Evolutionary conservation across 352 stramenopile genomes (phyloP), one percentile per base, ranked within the genome.

Genomic region (Phytophthora lateralis): DNA sequence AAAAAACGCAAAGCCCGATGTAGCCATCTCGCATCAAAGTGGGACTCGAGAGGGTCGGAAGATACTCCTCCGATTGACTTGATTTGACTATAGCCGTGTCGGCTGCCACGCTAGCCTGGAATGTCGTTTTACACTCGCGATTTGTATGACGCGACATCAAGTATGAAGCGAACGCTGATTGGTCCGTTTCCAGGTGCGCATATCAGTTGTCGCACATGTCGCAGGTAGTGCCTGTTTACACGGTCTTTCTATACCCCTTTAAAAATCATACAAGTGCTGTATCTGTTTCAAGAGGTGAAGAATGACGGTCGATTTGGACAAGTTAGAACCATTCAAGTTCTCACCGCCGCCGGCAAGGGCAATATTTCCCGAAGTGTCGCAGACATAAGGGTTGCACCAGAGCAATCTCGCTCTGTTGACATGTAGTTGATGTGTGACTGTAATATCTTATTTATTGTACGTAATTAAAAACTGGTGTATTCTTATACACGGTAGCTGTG

Each of bases 191-290:
- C 32, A 32, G 38, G 0, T 44, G 38, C 38, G 38, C n/a, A 69
- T 51, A 58, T 63, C 53, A 63, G 45, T 45, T 66, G 60, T 63
- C 44, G 11, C 41, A 59, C 47, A 69, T 69, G 61, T 69, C 61
- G 38, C 61, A 69, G 21, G 21, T 24, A 24, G 21, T 24, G 21
- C 3, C 21, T 24, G 21, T 24, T 3, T 3, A 24, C 21, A 24
- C 21, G 1, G 21, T 24, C 21, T 24, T 24, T 24, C 21, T 24
- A 24, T 24, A 30, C 26, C 26, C 26, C 26, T 30, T 49, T 5
- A 17, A 6, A 41, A 38, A 8, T 8, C 26, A 24, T 24, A 24
- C 21, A 24, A 24, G 3, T 24, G 3, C 1, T 24, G 3, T 24
- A 24, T 24, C 21, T 3, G 21, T 24, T 24, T 24, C 21, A 24